Evolutionary conservation across 1,284 basidiomycete genomes (phyloP).

Genomic region (Heterobasidion parviporum): DNA sequence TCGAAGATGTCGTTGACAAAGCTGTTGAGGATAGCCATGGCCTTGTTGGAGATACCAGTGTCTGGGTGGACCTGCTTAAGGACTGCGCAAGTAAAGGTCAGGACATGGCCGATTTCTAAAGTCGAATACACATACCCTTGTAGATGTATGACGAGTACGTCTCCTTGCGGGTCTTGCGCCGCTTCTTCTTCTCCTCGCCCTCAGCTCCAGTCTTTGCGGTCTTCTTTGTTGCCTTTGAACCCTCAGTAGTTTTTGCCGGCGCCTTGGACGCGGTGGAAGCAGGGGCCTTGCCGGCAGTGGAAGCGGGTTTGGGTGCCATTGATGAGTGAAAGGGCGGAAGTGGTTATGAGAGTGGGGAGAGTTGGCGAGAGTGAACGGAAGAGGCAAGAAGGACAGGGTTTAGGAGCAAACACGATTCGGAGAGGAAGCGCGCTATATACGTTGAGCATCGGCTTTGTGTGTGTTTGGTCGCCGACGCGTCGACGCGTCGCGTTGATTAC

Average conservation of each 20-base stretch:
- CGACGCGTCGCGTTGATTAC: conserved; percentile 23
- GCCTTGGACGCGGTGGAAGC: conserved; percentile 48
- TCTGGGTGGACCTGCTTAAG: conserved; percentile 70
- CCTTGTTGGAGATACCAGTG: conserved; percentile 73
- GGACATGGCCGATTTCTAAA: neutral
- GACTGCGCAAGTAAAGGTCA: conserved; percentile 28
- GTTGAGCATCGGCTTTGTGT: conserved; percentile 11
- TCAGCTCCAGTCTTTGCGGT: conserved; percentile 31
- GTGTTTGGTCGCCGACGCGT: conserved; percentile 12
- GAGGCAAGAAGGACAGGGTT: conserved; percentile 1
- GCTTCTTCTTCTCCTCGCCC: conserved; percentile 53
- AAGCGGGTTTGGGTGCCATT: conserved; percentile 32
- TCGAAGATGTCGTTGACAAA: conserved; percentile 70
- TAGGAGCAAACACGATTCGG: conserved; percentile 3
- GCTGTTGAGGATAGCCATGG: conserved; percentile 68
- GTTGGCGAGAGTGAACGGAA: neutral
- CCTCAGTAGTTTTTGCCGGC: conserved; percentile 34
- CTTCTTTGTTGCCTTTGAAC: conserved; percentile 44
- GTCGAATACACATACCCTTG: conserved; percentile 37
- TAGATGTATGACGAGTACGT: conserved; percentile 67
- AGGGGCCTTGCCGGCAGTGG: conserved; percentile 43
- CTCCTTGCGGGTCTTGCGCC: conserved; percentile 54
- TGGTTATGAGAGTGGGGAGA: conserved; percentile 4
- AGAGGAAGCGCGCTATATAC: conserved; percentile 17
- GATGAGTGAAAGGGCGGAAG: neutral